Evolutionary conservation across 169 alveolate genomes (phyloP).

Genomic region (Ichthyophthirius multifiliis): DNA sequence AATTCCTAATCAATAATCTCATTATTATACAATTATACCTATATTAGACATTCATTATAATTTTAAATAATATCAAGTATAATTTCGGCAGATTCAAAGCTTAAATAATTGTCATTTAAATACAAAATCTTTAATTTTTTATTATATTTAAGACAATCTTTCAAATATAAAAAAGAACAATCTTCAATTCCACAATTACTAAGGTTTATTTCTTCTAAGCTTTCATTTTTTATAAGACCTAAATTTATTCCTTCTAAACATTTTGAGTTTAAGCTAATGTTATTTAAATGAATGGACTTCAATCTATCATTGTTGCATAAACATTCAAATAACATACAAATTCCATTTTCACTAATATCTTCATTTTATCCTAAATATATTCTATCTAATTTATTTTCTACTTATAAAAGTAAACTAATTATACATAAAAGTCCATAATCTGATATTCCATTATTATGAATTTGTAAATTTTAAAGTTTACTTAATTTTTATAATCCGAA

Average conservation of each 20-base stretch:
- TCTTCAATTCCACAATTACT: not conserved
- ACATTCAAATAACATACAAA: not conserved
- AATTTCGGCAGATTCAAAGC: not conserved
- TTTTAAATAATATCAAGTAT: not conserved
- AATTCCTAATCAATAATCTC: not conserved
- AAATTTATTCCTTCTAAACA: not conserved
- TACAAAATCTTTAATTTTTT: not conserved
- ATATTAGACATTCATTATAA: not conserved
- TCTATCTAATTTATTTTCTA: not conserved
- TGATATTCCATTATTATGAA: not conserved
- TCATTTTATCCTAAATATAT: conserved; percentile 3
- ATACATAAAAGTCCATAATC: not conserved
- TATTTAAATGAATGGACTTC: not conserved
- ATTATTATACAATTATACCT: not conserved
- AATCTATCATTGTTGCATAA: not conserved
- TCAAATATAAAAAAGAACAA: not conserved
- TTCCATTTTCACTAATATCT: not conserved
- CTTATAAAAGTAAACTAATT: not conserved
- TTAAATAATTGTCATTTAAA: not conserved
- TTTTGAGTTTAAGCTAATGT: not conserved
- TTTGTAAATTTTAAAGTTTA: not conserved
- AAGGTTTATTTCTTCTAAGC: not conserved
- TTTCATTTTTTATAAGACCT: not conserved
- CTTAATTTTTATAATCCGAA: not conserved
- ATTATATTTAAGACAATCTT: not conserved